Conservation (phyloP, 768 basidiomycete genomes). For the Collybia sordida region DNA sequence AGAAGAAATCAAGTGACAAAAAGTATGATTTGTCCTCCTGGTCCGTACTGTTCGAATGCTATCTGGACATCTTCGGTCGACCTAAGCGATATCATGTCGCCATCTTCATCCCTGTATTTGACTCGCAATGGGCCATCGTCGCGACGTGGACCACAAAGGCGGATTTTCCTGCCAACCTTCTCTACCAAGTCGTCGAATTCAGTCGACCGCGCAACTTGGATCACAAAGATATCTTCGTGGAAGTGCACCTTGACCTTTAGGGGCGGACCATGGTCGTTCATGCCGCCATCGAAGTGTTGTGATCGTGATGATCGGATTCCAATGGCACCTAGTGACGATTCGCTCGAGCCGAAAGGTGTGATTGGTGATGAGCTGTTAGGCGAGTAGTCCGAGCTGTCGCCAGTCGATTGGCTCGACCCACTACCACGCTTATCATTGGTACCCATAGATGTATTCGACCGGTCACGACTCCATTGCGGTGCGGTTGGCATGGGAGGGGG, state of each 20-base stretch:
- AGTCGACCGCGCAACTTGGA: constrained; percentile 80
- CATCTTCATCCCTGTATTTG: constrained; percentile 91
- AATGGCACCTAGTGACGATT: constrained; percentile 68
- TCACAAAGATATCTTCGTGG: constrained; percentile 93
- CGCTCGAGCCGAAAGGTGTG: constrained; percentile 89
- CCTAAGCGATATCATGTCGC: constrained; percentile 83
- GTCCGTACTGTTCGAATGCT: constrained; percentile 83
- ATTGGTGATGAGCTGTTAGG: constrained; percentile 85
- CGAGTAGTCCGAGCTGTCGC: constrained; percentile 80
- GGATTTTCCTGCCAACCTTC: constrained; percentile 90
- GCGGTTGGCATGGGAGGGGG: constrained; percentile 52
- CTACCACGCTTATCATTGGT: constrained; percentile 71
- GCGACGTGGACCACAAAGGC: constrained; percentile 80
- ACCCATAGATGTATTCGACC: constrained; percentile 37
- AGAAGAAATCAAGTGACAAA: constrained; percentile 62
- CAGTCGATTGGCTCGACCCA: constrained; percentile 82
- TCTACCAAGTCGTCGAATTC: constrained; percentile 85
- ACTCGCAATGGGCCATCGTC: constrained; percentile 82
- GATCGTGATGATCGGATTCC: constrained; percentile 54
- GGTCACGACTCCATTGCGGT: constrained; percentile 43
- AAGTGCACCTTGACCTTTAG: constrained; percentile 95
- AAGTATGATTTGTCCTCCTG: constrained; percentile 79
- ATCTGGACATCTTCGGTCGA: constrained; percentile 94
- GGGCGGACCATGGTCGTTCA: constrained; percentile 30
- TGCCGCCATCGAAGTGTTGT: constrained; percentile 43